These are phyloP conservation scores for Euphorbia celastroides DNA, from an alignment of 441 rosid species.

Conservation along the genomic window DNA sequence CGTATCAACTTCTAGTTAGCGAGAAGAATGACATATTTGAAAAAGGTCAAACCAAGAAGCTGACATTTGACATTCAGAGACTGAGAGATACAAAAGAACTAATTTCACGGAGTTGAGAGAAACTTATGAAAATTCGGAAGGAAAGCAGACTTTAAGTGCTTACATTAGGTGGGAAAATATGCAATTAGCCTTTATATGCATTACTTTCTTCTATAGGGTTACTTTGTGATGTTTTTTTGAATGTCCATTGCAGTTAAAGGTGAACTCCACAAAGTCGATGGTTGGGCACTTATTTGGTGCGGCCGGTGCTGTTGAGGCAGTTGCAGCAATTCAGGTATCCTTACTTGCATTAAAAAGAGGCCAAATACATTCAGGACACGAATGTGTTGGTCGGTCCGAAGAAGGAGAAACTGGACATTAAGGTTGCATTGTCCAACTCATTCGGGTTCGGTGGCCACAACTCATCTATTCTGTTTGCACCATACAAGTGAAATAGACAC, in stretches of 20 bases:
- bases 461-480: conserved; percentile 85
- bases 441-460: conserved; percentile 99
- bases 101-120: no score
- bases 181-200: no score
- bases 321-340: conserved; percentile 78
- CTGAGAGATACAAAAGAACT: no score
- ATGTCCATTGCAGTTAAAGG: conserved; percentile 48
- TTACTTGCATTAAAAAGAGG: background rate
- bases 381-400: conserved; percentile 72
- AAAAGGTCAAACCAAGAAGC: no score
- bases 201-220: background rate
- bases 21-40: no score
- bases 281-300: conserved; percentile 95
- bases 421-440: conserved; percentile 90
- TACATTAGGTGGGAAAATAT: no score
- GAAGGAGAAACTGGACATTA: conserved; percentile 80
- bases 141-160: no score
- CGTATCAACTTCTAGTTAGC: no score
- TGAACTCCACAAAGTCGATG: conserved; percentile 97
- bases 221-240: conserved; percentile 12
- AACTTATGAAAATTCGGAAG: no score
- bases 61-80: no score
- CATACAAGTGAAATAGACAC: conserved; percentile 54
- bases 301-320: conserved; percentile 94
- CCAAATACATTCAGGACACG: conserved; percentile 50